Evolutionary conservation across 306 rosid genomes (phyloP).

Genomic region (Astragalus membranaceus): DNA sequence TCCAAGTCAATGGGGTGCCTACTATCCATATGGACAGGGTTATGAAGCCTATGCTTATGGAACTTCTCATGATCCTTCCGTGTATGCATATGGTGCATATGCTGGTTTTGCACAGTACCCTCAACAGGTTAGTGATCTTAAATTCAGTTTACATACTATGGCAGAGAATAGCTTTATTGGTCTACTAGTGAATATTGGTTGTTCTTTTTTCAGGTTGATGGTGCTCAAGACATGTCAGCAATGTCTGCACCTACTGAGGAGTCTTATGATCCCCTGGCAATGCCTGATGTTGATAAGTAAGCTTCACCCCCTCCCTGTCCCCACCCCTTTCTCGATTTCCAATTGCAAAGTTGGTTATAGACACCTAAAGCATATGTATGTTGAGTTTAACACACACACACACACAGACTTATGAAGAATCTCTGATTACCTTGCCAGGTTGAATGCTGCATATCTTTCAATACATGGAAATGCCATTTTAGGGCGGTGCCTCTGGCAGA

Average conservation of each 20-base stretch:
- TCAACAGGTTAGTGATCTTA: conserved; percentile 51
- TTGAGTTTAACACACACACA: not conserved
- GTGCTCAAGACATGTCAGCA: conserved; percentile 63
- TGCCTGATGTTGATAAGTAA: conserved; percentile 80
- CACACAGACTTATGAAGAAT: not conserved
- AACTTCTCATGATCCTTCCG: conserved; percentile 67
- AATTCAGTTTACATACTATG: not conserved
- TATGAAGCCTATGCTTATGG: conserved; percentile 79
- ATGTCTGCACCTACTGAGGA: conserved; percentile 57
- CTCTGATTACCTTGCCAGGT: conserved; percentile 45
- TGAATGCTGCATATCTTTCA: conserved; percentile 72
- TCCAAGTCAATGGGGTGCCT: conserved; percentile 72
- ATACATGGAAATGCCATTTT: conserved; percentile 39
- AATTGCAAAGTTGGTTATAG: not conserved
- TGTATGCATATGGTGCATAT: conserved; percentile 70
- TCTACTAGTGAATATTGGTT: not conserved
- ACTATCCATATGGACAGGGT: conserved; percentile 87
- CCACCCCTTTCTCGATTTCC: not conserved
- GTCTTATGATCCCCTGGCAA: conserved; percentile 56
- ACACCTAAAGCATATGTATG: not conserved
- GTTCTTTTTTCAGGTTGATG: conserved; percentile 56
- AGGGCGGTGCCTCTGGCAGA: conserved; percentile 32
- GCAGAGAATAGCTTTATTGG: not conserved
- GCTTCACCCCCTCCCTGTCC: not conserved
- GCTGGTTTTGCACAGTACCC: conserved; percentile 76